A percentile compares a stretch with the other conserved stretches of the same genome.
Evolutionary conservation across 805 yeast genomes (phyloP).

Genomic region (Ogataea pini): DNA sequence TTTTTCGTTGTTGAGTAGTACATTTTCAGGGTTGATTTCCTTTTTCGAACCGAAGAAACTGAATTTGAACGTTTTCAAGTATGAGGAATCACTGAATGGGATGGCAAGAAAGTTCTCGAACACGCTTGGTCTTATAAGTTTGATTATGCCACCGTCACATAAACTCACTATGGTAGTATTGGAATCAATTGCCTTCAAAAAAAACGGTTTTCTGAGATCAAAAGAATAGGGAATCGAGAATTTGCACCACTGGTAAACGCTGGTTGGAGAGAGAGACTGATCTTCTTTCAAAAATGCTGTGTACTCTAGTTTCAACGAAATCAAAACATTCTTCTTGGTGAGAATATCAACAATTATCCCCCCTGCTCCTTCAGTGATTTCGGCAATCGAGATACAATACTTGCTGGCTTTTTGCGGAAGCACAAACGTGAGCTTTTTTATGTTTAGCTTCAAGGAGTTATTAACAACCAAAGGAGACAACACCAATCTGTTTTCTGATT

Average conservation of each 20-base stretch:
- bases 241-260: conserved; percentile 59
- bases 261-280: conserved; percentile 18
- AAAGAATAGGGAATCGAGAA: conserved; percentile 69
- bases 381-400: conserved; percentile 41
- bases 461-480: conserved; percentile 43
- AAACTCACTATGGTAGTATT: conserved; percentile 56
- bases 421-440: conserved; percentile 40
- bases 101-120: conserved; percentile 23
- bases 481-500: conserved; percentile 12
- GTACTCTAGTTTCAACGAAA: conserved; percentile 48
- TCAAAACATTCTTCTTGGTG: conserved; percentile 50
- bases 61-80: conserved; percentile 36
- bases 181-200: conserved; percentile 46
- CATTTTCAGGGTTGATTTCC: conserved; percentile 12
- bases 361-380: conserved; percentile 28
- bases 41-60: conserved; percentile 25
- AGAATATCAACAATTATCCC: conserved; percentile 54
- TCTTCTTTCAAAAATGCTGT: conserved; percentile 41
- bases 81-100: conserved; percentile 56
- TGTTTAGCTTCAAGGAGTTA: conserved; percentile 36
- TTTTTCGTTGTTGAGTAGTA: conserved; percentile 24
- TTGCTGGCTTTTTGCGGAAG: conserved; percentile 40
- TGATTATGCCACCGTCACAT: conserved; percentile 76
- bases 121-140: conserved; percentile 41
- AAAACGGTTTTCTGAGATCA: conserved; percentile 56